Base-by-base conservation (phyloP, 1,139 yeast genomes). In the Yarrowia galli region DNA sequence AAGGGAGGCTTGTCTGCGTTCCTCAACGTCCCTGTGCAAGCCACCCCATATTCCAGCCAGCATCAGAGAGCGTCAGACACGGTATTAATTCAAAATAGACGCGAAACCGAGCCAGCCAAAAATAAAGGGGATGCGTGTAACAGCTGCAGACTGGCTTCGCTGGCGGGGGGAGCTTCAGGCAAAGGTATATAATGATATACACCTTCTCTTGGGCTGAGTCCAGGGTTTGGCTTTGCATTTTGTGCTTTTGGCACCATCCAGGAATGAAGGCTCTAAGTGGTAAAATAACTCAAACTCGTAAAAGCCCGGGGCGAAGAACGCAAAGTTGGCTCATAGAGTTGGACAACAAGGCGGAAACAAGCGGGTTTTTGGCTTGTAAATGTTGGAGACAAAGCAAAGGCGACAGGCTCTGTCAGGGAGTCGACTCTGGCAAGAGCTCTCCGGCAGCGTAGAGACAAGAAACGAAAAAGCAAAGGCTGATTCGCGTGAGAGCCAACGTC, bases 271-370 rank as follows among this genome's bases (percentile, higher is more conserved):
- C 61, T 53, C 61, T 23, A 12, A 13, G n/a, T 46, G 46, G 58
- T 36, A 54, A 51, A 54, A 54, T 54, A 54, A 54, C 61, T 54
- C 61, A 54, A 54, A 38, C n/a, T 38, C 36, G 23, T 40, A 54
- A 25, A 38, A 40, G 46, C 61, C 61, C 46, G 61, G 61, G 46
- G 46, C 61, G 46, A 53, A 53, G 42, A 53, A 53, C 58, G 58
- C 58, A 53, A 53, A 53, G 58, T 53, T 53, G 43, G 43, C 5
- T 5, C 8, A 8, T 36, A 53, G 58, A 53, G 58, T 53, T 53
- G 28, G 58, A 36, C 58, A 36, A 53, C 58, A 53, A 53, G 58
- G 42, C 56, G 42, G 58, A 53, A 53, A 36, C 43, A 36, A 53
- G 43, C 58, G 58, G 58, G 43, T 28, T 53, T 53, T 36, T 53